Conservation (phyloP, 2,329 filamentous ascomycete genomes). For the Waltergamsia citrina region DNA sequence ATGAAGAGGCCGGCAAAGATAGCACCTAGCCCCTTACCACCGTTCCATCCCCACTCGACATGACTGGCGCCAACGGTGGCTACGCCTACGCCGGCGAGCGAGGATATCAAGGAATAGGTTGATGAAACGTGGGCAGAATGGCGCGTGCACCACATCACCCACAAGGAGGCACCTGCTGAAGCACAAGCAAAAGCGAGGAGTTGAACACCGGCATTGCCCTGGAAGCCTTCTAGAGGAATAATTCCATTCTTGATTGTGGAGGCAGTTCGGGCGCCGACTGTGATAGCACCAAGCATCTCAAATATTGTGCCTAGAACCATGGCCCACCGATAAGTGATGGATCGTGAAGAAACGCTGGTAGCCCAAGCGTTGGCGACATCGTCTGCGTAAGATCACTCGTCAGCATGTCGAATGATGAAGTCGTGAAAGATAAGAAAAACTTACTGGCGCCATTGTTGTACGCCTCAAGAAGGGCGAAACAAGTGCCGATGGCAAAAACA, state of each 20-base stretch:
- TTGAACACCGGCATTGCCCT: constrained; percentile 26
- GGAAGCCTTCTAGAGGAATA: constrained; percentile 27
- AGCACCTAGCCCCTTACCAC: constrained; percentile 10
- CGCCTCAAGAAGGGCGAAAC: constrained; percentile 68
- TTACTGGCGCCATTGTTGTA: constrained; percentile 73
- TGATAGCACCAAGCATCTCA: constrained; percentile 38
- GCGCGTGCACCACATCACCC: constrained; percentile 30
- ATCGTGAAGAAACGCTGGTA: constrained; percentile 62
- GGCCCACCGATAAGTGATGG: constrained; percentile 53
- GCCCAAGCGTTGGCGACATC: constrained; percentile 71
- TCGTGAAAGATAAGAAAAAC: constrained; percentile 19
- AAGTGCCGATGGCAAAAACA: constrained; percentile 65
- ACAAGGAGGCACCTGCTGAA: constrained; percentile 25
- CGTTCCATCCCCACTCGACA: constrained; percentile 12
- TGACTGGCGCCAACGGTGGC: constrained; percentile 17
- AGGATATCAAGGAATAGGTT: constrained; percentile 34
- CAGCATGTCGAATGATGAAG: constrained; percentile 5
- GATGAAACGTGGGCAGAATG: constrained; percentile 27
- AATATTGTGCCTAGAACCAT: constrained; percentile 32
- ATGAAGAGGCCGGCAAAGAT: constrained; percentile 12
- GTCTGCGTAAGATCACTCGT: constrained; percentile 28
- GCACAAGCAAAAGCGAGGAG: constrained; percentile 32
- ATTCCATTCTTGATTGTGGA: constrained; percentile 38
- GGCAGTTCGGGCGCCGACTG: constrained; percentile 36
- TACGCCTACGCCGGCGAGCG: constrained; percentile 35